Conservation (phyloP, 2,329 filamentous ascomycete species). For the Aspergillus vadensis region DNA sequence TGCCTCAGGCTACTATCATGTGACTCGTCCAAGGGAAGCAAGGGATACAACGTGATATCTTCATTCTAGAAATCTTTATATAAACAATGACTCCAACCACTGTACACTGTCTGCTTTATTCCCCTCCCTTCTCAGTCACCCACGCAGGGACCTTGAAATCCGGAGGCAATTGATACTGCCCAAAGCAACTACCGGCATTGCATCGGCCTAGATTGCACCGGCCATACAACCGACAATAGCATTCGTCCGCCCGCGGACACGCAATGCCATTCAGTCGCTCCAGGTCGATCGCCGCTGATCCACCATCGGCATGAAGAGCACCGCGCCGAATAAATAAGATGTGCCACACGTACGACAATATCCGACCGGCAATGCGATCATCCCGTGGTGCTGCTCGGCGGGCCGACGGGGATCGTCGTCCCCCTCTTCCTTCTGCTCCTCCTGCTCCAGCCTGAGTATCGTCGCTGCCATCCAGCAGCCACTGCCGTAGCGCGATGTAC, state of each 20-base stretch:
- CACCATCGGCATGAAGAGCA: constrained; percentile 4
- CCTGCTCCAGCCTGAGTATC: background rate
- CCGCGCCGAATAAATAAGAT: constrained; percentile 47
- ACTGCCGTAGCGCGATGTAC: constrained; percentile 56
- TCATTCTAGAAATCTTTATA: no score
- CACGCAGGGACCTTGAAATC: constrained; percentile 14
- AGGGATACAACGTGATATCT: no score
- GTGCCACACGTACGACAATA: constrained; percentile 55
- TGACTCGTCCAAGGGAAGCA: no score
- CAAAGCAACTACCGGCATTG: constrained; percentile 37
- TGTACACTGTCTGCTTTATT: background rate
- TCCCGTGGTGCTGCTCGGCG: constrained; percentile 41
- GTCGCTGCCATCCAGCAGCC: constrained; percentile 50
- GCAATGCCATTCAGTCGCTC: constrained; percentile 39
- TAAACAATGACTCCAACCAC: background rate
- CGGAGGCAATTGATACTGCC: constrained; percentile 37
- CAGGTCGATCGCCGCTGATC: constrained; percentile 33
- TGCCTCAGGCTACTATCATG: no score
- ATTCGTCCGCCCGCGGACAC: constrained; percentile 44
- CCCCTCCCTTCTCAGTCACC: background rate
- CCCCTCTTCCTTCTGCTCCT: no score
- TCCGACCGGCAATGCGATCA: constrained; percentile 48
- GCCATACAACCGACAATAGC: constrained; percentile 50
- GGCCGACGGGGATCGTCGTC: background rate
- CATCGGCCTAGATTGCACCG: constrained; percentile 40